Evolutionary conservation across 73 alveolate genomes (phyloP), one percentile per base, ranked within the genome.

Genomic region (Paramecium octaurelia): DNA sequence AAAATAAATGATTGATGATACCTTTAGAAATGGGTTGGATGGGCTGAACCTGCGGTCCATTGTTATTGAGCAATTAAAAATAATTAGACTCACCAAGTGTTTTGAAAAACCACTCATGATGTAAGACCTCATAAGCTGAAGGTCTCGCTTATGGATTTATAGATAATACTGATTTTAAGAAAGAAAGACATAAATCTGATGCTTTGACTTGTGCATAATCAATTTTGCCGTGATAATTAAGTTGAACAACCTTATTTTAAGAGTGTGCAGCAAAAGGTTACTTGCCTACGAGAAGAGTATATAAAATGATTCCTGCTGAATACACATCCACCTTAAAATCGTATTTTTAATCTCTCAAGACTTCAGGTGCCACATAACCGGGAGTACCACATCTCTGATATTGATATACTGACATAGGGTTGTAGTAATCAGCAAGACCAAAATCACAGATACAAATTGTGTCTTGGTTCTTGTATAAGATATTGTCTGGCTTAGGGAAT

Each of bases 301-400:
- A 88, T 20, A 88, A 46, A 1, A 69, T 88, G 16, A 69, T 80
- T 23, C 94, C 94, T 31, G 94, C 73, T 36, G 92, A 70, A 69
- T 70, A 88, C 6, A 58, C 57, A 69, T 88, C 94, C 3, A 88
- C 92, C 16, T 58, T 88, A 36, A 21, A 70, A 48, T 88, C 94
- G 77, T 88, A 88, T 76, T 88, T 80, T 29, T 34, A 42, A 88
- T 88, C 91, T 38, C 91, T 88, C 10, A 88, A 75, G 3, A 88
- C 73, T 42, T 88, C 94, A 12, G 94, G 94, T 12, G 94, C 94
- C 12, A 88, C 91, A 88, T 76, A 88, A 18, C 91, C 91, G 18
- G 94, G 94, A 23, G 94, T 80, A 6, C 94, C 94, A 71, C 88
- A 89, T 34, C 88, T 68, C 57, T 89, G 18, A 46, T 71, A 89